phyloP scores from a whole-genome alignment of 805 yeast genomes.

The Yarrowia sp. region DNA sequence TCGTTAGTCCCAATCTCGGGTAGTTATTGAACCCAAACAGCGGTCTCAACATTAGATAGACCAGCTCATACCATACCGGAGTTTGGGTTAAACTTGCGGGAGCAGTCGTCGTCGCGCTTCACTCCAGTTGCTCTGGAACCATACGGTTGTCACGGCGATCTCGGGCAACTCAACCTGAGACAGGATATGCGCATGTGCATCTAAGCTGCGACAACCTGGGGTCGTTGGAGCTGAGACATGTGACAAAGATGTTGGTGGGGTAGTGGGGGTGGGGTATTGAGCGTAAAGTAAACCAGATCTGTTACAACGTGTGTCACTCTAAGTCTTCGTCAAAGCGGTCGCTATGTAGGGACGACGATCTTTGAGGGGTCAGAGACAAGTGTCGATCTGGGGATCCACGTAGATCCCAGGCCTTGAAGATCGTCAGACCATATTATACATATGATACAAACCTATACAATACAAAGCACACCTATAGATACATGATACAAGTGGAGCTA shows the following conservation, averaged over 20 bases:
- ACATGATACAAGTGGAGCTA: too few species aligned
- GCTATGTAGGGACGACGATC: constrained; percentile 5
- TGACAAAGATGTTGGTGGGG: neutral
- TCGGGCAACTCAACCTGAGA: neutral
- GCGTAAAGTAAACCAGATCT: neutral
- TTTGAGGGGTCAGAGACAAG: constrained; percentile 20
- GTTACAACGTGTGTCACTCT: too few species aligned
- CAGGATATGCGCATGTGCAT: neutral
- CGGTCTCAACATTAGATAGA: too few species aligned
- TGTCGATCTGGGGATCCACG: neutral
- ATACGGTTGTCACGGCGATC: neutral
- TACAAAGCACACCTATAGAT: too few species aligned
- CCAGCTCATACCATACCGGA: too few species aligned
- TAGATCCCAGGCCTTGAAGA: neutral
- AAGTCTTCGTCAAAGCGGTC: too few species aligned
- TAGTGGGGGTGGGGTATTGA: neutral
- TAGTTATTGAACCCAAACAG: too few species aligned
- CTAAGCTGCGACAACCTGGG: neutral
- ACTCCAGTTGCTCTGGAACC: constrained; percentile 11
- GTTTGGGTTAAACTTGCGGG: constrained; percentile 12
- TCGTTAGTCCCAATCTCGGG: too few species aligned
- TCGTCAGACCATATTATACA: neutral
- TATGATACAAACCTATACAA: too few species aligned
- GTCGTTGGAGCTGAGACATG: neutral
- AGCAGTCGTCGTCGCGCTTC: neutral